These are phyloP conservation scores for Tanacetum coccineum DNA, from an alignment of 129 eudicot genomes.

Conservation along the genomic window DNA sequence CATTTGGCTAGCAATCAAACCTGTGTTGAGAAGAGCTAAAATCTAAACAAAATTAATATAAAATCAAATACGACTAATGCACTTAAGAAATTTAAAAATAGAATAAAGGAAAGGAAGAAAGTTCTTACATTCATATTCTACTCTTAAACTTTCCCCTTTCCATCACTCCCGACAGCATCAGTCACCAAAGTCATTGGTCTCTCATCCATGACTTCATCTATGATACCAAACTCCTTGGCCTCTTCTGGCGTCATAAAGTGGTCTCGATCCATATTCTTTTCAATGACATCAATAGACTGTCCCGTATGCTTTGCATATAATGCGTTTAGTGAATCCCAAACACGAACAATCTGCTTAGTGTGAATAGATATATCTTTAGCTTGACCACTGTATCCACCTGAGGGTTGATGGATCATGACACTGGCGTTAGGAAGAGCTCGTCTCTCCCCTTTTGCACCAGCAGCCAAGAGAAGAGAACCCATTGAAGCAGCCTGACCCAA, in stretches of 20 bases:
- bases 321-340: conserved; percentile 79
- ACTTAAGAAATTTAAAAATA: background rate
- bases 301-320: conserved; percentile 85
- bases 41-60: too few species aligned
- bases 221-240: conserved; percentile 88
- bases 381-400: conserved; percentile 91
- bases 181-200: conserved; percentile 76
- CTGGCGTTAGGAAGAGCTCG: conserved; percentile 88
- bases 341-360: conserved; percentile 80
- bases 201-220: conserved; percentile 78
- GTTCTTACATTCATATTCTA: conserved; percentile 34
- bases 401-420: conserved; percentile 90
- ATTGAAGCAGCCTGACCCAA: conserved; percentile 95
- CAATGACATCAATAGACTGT: conserved; percentile 53
- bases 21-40: too few species aligned
- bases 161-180: conserved; percentile 64
- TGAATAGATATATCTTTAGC: conserved; percentile 86
- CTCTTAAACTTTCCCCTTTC: conserved; percentile 54
- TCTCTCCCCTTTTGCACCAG: conserved; percentile 95
- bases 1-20: too few species aligned
- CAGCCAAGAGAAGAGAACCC: conserved; percentile 92
- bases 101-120: too few species aligned
- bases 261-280: conserved; percentile 87
- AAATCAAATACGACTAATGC: too few species aligned
- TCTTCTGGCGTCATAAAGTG: conserved; percentile 88